Evolutionary conservation across 495 filamentous ascomycete genomes (phyloP), one percentile per base, ranked within the genome.

Genomic region (Collariella sp.): DNA sequence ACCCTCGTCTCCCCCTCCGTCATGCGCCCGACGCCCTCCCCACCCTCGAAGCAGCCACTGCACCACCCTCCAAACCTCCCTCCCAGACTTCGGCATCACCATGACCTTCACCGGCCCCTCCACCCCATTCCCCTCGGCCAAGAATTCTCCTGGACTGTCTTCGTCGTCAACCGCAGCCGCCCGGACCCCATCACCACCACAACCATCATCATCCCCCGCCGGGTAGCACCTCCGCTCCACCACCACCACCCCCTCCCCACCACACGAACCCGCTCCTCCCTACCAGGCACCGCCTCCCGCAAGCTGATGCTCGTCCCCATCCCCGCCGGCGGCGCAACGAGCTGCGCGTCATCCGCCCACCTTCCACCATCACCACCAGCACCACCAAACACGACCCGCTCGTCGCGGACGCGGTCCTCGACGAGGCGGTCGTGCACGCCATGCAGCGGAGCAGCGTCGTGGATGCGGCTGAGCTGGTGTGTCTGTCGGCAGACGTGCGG

Each of bases 221-320:
- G 24, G 15, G 12, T 23, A 11, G 16, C 46, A 16, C 18, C 4
- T 12, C 5, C 7, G 13, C 45, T 2, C 29, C 5, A 10, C n/a
- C 46, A 1, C 29, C 26, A 16, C 22, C 43, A 43, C 6, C 11
- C 33, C 18, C 18, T 31, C 4, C 38, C 44, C 35, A n/a, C n/a
- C n/a, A n/a, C n/a, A n/a, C n/a, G n/a, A 20, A 52, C 24, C n/a
- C 45, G 7, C 1, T 16, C 46, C 24, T 16, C 3, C 36, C 15
- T 20, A n/a, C 41, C 33, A 9, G 20, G 35, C 7, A 44, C 72
- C 41, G 26, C 71, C 59, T 45, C 64, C 26, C 83, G 88, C 10
- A 94, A 91, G 62, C 80, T 97, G 23, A 84, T 87, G 7, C 76
- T 97, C 19, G 68, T 86, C n/a, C 84, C 83, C 2, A 79, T 95